A percentile compares a stretch with the other conserved stretches of the same genome.
phyloP scores from a whole-genome alignment of 2,329 filamentous ascomycete species.

The Curvularia hawaiiensis region DNA sequence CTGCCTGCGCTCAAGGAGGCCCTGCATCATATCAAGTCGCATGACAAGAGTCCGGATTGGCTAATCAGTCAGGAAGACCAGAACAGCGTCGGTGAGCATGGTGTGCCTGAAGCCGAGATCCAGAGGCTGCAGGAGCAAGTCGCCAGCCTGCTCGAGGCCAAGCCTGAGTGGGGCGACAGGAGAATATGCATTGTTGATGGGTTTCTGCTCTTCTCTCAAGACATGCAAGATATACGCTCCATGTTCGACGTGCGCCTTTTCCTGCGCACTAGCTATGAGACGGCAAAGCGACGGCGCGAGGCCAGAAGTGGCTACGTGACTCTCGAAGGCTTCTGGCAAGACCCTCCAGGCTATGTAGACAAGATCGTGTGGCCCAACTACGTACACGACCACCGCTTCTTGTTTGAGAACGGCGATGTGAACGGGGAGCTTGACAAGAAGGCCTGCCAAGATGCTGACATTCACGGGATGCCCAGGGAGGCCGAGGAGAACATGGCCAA shows the following conservation, averaged over 20 bases:
- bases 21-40: constrained; percentile 70
- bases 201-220: constrained; percentile 78
- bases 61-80: constrained; percentile 62
- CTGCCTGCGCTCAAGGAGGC: constrained; percentile 70
- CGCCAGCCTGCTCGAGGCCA: constrained; percentile 11
- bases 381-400: constrained; percentile 76
- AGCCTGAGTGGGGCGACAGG: constrained; percentile 23
- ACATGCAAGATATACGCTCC: constrained; percentile 57
- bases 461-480: constrained; percentile 48
- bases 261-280: constrained; percentile 67
- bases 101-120: constrained; percentile 37
- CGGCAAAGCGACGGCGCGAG: constrained; percentile 68
- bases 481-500: constrained; percentile 42
- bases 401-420: constrained; percentile 75
- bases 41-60: constrained; percentile 63
- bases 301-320: constrained; percentile 79
- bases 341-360: constrained; percentile 93
- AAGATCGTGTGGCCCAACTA: constrained; percentile 97
- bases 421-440: constrained; percentile 59
- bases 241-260: constrained; percentile 79
- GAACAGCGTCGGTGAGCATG: constrained; percentile 56
- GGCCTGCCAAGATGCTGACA: constrained; percentile 35
- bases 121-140: constrained; percentile 44
- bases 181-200: constrained; percentile 76
- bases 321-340: constrained; percentile 86